A percentile compares a stretch with the other conserved stretches of the same genome.
Evolutionary conservation across 2,329 filamentous ascomycete genomes (phyloP).

Genomic region (Colletotrichum neosansevieriae): DNA sequence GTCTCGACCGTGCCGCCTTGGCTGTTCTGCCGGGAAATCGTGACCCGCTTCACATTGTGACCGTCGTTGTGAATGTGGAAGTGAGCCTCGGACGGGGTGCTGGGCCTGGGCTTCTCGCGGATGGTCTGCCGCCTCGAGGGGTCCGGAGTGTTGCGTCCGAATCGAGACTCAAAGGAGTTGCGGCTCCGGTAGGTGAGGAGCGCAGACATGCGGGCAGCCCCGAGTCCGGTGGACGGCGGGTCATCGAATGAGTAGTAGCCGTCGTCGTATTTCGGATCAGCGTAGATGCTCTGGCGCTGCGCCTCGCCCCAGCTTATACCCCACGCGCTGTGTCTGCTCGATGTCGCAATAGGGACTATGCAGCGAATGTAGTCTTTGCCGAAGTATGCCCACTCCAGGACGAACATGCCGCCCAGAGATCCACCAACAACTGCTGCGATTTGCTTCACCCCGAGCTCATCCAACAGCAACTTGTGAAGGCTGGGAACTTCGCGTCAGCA

Average conservation of each 20-base stretch:
- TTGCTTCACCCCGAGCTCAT: conserved; percentile 83
- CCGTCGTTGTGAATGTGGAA: conserved; percentile 88
- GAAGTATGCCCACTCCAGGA: conserved; percentile 92
- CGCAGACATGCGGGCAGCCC: conserved; percentile 96
- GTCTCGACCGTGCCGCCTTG: conserved; percentile 22
- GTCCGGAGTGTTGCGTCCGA: conserved; percentile 92
- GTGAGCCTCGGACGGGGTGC: conserved; percentile 76
- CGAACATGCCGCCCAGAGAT: conserved; percentile 90
- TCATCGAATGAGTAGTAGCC: conserved; percentile 93
- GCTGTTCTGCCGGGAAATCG: conserved; percentile 62
- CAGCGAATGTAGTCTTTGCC: conserved; percentile 86
- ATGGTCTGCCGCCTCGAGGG: conserved; percentile 86
- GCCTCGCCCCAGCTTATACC: conserved; percentile 92
- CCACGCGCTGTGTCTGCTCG: conserved; percentile 87
- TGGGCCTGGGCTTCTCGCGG: conserved; percentile 72
- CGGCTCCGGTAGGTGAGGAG: conserved; percentile 95
- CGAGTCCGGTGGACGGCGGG: conserved; percentile 86
- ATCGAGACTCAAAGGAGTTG: conserved; percentile 95
- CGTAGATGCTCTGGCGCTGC: conserved; percentile 93
- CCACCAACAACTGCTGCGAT: conserved; percentile 85
- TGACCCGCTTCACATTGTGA: conserved; percentile 71
- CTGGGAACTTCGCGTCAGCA: conserved; percentile 53
- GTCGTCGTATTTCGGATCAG: conserved; percentile 97
- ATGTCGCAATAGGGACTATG: conserved; percentile 87
- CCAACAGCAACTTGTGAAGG: conserved; percentile 82